Evolutionary conservation across 1,139 yeast species (phyloP).

Genomic region (Pichia sp.): DNA sequence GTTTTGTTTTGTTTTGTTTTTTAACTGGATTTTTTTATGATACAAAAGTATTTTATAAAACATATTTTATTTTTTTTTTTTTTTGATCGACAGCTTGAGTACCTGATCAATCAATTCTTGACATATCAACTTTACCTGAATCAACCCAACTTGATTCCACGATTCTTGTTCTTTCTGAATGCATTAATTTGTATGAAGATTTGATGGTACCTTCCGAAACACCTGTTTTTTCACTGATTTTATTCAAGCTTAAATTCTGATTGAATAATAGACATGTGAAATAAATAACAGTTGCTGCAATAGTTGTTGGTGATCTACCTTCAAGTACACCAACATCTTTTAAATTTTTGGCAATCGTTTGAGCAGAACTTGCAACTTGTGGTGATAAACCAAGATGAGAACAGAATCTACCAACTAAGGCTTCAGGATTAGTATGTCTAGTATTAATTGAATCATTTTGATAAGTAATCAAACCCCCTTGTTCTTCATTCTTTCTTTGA

Average conservation of each 20-base stretch:
- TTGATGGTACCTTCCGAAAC: conserved; percentile 97
- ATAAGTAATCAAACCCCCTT: conserved; percentile 30
- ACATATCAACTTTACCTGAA: conserved; percentile 51
- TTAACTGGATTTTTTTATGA: not conserved
- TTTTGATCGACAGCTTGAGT: not conserved
- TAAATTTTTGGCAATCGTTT: conserved; percentile 81
- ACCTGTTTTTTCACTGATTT: conserved; percentile 91
- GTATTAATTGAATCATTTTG: conserved; percentile 62
- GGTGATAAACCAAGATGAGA: conserved; percentile 85
- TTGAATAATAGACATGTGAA: conserved; percentile 85
- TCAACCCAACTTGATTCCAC: conserved; percentile 78
- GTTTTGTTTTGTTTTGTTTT: too few species aligned
- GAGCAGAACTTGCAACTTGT: conserved; percentile 89
- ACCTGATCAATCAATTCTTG: conserved; percentile 4
- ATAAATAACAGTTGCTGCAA: conserved; percentile 95
- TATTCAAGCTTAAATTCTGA: conserved; percentile 55
- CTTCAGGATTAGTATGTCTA: conserved; percentile 89
- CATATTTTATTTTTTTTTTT: conserved; percentile 7
- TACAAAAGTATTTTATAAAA: not conserved
- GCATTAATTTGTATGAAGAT: conserved; percentile 80
- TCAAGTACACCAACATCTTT: conserved; percentile 91
- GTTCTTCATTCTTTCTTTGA: conserved; percentile 51
- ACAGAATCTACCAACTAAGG: conserved; percentile 91
- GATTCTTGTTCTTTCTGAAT: conserved; percentile 57
- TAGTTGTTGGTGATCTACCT: conserved; percentile 94